A percentile compares a stretch with the other conserved stretches of the same genome.
These are phyloP conservation scores for Silene uniflora DNA, from an alignment of 148 eudicot species.

Conservation along the genomic window DNA sequence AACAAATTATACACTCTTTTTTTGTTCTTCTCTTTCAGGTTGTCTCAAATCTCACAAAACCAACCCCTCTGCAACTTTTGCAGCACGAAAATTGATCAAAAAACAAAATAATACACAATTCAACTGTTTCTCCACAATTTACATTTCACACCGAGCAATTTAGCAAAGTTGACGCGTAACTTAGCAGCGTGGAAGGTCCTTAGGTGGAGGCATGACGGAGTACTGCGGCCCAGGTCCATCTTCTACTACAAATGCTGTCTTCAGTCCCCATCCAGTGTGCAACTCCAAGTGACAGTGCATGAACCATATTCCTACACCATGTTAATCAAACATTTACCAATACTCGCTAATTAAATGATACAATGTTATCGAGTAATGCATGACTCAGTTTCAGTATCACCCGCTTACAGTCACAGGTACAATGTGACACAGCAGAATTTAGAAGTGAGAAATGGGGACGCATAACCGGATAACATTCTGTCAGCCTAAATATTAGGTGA, in stretches of 20 bases:
- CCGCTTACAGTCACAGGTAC: too few relatives aligned
- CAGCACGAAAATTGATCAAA: conserved; percentile 12
- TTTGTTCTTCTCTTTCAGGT: background rate
- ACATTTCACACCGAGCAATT: background rate
- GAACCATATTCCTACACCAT: conserved; percentile 51
- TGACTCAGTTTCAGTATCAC: too few relatives aligned
- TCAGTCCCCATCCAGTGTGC: conserved; percentile 58
- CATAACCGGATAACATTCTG: too few relatives aligned
- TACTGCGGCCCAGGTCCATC: conserved; percentile 42
- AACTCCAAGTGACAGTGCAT: conserved; percentile 59
- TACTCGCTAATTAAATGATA: background rate
- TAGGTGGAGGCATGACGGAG: conserved; percentile 46
- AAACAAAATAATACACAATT: background rate
- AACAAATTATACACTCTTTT: background rate
- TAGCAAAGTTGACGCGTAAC: background rate
- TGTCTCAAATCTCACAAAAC: conserved; percentile 10
- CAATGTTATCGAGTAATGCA: too few relatives aligned
- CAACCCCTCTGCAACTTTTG: conserved; percentile 19
- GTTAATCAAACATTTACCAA: background rate
- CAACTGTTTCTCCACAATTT: background rate
- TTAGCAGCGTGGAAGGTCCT: conserved; percentile 48
- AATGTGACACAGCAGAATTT: too few relatives aligned
- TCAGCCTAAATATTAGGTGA: too few relatives aligned
- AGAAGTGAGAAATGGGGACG: too few relatives aligned
- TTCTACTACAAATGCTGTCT: conserved; percentile 49